Percentiles rank a stretch among this genome's conserved stretches.
Conservation (phyloP, 306 rosid genomes). For the Corylus avellana region DNA sequence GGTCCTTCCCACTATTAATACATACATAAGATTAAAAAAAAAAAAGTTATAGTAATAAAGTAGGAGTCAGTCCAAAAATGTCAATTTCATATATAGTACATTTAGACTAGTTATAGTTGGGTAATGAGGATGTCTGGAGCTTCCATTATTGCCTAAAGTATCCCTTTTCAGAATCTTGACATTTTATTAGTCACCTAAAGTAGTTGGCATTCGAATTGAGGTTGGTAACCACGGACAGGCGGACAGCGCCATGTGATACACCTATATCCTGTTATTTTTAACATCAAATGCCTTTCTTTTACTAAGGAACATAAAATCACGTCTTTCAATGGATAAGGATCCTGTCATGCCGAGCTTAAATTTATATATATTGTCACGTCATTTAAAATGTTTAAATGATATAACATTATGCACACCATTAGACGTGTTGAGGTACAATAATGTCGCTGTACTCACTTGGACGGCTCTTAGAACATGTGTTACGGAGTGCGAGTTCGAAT, state of each 20-base stretch:
- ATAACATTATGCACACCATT: no score
- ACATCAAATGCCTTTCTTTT: background rate
- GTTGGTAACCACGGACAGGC: background rate
- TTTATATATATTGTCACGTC: no score
- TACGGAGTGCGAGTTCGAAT: no score
- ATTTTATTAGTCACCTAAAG: background rate
- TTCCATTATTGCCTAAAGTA: background rate
- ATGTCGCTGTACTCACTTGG: fast-evolving
- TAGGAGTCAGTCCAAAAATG: background rate
- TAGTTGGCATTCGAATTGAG: background rate
- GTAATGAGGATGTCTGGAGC: background rate
- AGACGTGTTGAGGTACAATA: no score
- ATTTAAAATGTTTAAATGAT: no score
- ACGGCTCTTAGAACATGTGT: no score
- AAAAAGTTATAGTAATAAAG: no score
- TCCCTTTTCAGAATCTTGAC: background rate
- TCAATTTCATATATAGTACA: background rate
- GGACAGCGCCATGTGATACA: background rate
- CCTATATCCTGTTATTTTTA: background rate
- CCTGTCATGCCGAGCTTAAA: no score
- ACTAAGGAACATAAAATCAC: background rate
- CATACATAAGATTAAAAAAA: no score
- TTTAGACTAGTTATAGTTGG: background rate
- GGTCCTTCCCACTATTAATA: no score
- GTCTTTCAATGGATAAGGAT: no score